These are phyloP conservation scores for Heliamphora exappendiculata DNA, from an alignment of 148 eudicot genomes.

Conservation along the genomic window DNA sequence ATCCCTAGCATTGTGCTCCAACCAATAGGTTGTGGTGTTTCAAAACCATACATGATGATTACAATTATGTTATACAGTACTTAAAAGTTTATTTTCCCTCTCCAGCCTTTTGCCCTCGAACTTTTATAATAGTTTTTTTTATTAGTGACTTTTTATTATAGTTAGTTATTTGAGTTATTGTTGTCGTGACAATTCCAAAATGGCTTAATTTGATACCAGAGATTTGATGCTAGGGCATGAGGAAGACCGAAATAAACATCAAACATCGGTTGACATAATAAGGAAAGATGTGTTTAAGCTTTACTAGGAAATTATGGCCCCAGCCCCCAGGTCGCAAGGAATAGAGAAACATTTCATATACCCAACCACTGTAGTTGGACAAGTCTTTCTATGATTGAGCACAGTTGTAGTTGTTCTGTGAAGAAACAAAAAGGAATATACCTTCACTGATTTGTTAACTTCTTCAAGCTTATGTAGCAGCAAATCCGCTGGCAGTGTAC, in stretches of 20 bases:
- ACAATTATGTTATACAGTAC: too few species aligned
- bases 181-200: neutral
- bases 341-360: neutral
- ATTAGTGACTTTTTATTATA: too few species aligned
- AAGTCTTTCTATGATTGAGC: neutral
- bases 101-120: too few species aligned
- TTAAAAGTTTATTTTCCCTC: neutral
- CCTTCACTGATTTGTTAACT: conserved; percentile 75
- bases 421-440: conserved; percentile 17
- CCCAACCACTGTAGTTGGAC: neutral
- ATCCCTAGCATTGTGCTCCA: too few species aligned
- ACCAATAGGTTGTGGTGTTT: too few species aligned
- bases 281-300: neutral
- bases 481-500: conserved; percentile 38
- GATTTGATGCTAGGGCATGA: neutral
- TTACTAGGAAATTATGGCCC: neutral
- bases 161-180: neutral
- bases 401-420: neutral
- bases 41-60: too few species aligned
- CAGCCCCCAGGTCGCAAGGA: neutral
- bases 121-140: too few species aligned
- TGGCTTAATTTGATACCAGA: neutral
- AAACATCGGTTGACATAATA: neutral
- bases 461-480: conserved; percentile 61
- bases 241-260: neutral